phyloP scores from a whole-genome alignment of 176 grass and related monocot species.

The Aegilops tauschii region DNA sequence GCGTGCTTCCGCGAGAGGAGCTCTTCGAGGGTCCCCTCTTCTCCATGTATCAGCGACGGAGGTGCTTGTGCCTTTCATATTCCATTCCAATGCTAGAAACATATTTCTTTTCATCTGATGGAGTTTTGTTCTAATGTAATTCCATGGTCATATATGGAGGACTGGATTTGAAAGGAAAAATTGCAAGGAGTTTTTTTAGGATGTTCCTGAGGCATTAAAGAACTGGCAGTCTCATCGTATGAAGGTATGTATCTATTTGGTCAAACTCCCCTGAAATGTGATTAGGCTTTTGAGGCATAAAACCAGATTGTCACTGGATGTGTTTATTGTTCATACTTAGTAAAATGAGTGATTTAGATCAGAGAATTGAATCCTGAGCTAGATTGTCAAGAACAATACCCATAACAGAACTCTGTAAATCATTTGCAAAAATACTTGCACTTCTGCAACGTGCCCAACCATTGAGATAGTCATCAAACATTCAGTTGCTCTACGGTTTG shows the following conservation, averaged over 20 bases:
- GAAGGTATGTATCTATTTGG: slow-evolving; percentile 47
- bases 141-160: slow-evolving; percentile 97
- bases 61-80: neutral
- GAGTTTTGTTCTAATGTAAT: slow-evolving; percentile 24
- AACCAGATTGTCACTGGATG: neutral
- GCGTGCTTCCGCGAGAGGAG: no score
- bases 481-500: no score
- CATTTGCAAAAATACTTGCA: no score
- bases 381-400: no score
- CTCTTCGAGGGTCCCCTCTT: no score
- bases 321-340: neutral
- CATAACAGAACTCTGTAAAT: no score
- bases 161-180: slow-evolving; percentile 79
- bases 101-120: neutral
- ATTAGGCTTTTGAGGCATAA: neutral
- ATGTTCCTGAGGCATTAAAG: slow-evolving; percentile 75
- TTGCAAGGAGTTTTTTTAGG: slow-evolving; percentile 78
- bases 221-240: slow-evolving; percentile 65
- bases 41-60: no score
- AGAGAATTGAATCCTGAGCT: no score
- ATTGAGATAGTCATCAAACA: no score
- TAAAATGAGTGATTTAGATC: no score
- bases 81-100: neutral
- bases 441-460: no score
- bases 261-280: neutral